Percentiles rank a stretch among this genome's conserved stretches.
Evolutionary conservation across 306 rosid genomes (phyloP).

Genomic region (Trifolium subterraneum): DNA sequence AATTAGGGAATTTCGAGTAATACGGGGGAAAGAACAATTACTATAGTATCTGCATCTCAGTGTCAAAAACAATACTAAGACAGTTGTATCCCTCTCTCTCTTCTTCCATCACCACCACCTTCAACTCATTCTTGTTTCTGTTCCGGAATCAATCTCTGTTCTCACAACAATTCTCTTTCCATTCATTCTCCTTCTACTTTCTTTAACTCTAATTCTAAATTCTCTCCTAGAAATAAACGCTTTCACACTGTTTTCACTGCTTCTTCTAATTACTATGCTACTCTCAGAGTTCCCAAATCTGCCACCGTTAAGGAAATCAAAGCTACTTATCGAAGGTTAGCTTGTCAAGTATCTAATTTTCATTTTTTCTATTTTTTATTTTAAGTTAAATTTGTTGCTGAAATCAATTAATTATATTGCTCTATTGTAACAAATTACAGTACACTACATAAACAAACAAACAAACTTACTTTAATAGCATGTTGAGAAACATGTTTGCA

Average conservation of each 20-base stretch:
- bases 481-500: constrained; percentile 63
- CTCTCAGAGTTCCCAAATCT: constrained; percentile 88
- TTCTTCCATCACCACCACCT: constrained; percentile 45
- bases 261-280: constrained; percentile 81
- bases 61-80: too few relatives aligned
- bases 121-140: constrained; percentile 50
- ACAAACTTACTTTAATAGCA: constrained; percentile 43
- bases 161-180: constrained; percentile 55
- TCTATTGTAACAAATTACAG: too few relatives aligned
- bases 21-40: too few relatives aligned
- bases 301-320: constrained; percentile 84
- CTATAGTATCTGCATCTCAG: too few relatives aligned
- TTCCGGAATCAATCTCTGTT: constrained; percentile 53
- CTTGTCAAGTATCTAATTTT: constrained; percentile 82
- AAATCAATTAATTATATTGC: background rate
- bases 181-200: constrained; percentile 41
- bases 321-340: constrained; percentile 90
- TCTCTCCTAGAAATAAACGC: constrained; percentile 53
- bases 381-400: background rate
- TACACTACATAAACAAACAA: too few relatives aligned
- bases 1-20: too few relatives aligned
- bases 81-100: constrained; percentile 62
- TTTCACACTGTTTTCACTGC: constrained; percentile 57
- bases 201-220: constrained; percentile 33
- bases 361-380: background rate